Conservation (phyloP, 2,329 filamentous ascomycete genomes). For the Trichoderma pleuroti region DNA sequence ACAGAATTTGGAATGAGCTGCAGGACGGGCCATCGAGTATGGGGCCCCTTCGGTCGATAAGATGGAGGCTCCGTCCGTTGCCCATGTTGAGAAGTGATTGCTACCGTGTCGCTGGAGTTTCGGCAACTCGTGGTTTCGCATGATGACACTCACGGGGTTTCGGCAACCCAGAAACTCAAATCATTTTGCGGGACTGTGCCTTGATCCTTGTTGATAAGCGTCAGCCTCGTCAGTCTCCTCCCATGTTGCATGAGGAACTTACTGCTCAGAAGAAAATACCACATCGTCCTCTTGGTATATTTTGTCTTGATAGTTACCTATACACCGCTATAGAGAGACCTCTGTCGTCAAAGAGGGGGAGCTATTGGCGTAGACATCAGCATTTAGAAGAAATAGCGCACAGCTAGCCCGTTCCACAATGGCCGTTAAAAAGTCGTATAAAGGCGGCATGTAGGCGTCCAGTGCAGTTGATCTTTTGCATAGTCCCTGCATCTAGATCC, state of each 20-base stretch:
- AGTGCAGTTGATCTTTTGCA: neutral
- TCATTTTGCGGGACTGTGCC: constrained; percentile 3
- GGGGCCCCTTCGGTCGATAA: neutral
- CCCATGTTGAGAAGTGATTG: neutral
- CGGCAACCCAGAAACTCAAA: constrained; percentile 11
- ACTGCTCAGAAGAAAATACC: neutral
- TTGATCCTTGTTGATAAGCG: neutral
- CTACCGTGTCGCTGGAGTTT: neutral
- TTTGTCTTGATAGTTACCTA: neutral
- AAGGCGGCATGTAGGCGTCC: neutral
- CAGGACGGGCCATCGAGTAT: neutral
- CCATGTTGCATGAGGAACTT: neutral
- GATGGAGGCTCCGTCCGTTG: neutral
- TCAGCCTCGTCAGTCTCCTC: neutral
- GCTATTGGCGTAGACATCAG: neutral
- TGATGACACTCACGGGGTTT: neutral
- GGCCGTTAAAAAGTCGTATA: neutral
- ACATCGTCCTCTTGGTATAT: neutral
- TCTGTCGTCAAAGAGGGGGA: neutral
- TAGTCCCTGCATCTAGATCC: neutral
- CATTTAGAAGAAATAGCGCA: neutral
- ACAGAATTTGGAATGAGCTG: constrained; percentile 20
- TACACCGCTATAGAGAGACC: neutral
- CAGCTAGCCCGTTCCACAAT: neutral
- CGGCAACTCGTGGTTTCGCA: neutral